These are phyloP conservation scores for Physocladia obscura DNA, from an alignment of 192 early-diverging fungal genomes.

Conservation along the genomic window DNA sequence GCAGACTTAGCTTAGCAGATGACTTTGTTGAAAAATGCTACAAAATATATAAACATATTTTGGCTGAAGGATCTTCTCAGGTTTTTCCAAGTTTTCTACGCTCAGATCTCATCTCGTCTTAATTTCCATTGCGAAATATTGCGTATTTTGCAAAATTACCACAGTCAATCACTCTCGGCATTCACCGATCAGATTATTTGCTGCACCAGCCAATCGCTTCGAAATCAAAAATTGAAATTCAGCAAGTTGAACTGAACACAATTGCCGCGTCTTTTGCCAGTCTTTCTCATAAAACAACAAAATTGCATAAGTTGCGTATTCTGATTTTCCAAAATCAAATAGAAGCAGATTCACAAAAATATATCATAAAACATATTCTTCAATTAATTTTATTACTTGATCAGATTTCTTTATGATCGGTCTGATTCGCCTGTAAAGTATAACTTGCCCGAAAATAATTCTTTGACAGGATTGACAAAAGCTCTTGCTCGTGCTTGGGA, in stretches of 20 bases:
- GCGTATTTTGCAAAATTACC: too few relatives aligned
- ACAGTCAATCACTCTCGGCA: conserved; percentile 71
- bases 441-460: conserved; percentile 56
- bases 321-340: too few relatives aligned
- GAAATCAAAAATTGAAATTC: conserved; percentile 55
- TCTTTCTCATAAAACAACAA: conserved; percentile 68
- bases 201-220: conserved; percentile 59
- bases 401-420: conserved; percentile 36
- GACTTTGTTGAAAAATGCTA: conserved; percentile 80
- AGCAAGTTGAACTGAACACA: conserved; percentile 97
- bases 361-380: neutral
- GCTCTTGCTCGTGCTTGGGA: conserved; percentile 68
- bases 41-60: conserved; percentile 70
- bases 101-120: too few relatives aligned
- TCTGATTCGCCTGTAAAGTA: conserved; percentile 37
- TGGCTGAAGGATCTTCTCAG: conserved; percentile 58
- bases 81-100: conserved; percentile 45
- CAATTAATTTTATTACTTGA: neutral
- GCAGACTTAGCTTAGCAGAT: conserved; percentile 72
- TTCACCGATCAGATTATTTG: conserved; percentile 92
- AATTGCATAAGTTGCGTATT: conserved; percentile 82
- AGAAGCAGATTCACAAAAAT: too few relatives aligned
- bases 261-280: conserved; percentile 89
- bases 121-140: neutral
- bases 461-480: conserved; percentile 68